Base-by-base conservation (phyloP, 345 rosid genomes). In the Eucalyptus melliodora region DNA sequence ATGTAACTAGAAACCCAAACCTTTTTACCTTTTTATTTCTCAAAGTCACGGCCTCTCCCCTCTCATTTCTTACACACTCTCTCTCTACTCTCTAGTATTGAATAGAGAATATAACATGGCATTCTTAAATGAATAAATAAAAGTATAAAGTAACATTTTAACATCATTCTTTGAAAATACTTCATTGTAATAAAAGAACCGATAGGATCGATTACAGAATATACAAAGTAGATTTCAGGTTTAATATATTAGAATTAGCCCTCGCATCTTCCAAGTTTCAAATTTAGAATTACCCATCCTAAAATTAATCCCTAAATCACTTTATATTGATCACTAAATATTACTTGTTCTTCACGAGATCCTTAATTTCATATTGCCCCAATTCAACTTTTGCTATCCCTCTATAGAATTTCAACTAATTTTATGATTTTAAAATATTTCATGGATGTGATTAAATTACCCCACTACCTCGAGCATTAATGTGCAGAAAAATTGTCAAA, bases 201-300 rank as follows among this genome's bases (percentile, higher is more conserved):
- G 0, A 34, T 19, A 16, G 2, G 7, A 7, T 69, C 12, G 1
- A 7, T 34, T 69, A 10, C 0, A 31, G 0, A 8, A 7, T 67
- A 3, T 8, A 31, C 80, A 67, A 8, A n/a, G 21, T n/a, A 6
- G 21, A 65, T n/a, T 65, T 15, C 21, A n/a, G 4, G 6, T 31
- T 67, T 5, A 17, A 67, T 8, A 16, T 1, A 31, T 17, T 31
- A 1, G 42, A 67, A 67, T 31, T 6, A 4, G 0, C 8, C 11
- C 12, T 31, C 31, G 0, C 42, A 67, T 5, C 9, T 53, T 53
- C 16, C 19, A 15, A 6, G 34, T 13, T 30, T 24, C 9, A 30
- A 31, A 7, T 7, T n/a, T 65, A 65, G 37, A 65, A 65, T 0
- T 27, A 6, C 30, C 9, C 69, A 62, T 0, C 69, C 16, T 11